Base-by-base conservation (phyloP, 192 early-diverging fungal genomes). In the Backusella tuberculispora region DNA sequence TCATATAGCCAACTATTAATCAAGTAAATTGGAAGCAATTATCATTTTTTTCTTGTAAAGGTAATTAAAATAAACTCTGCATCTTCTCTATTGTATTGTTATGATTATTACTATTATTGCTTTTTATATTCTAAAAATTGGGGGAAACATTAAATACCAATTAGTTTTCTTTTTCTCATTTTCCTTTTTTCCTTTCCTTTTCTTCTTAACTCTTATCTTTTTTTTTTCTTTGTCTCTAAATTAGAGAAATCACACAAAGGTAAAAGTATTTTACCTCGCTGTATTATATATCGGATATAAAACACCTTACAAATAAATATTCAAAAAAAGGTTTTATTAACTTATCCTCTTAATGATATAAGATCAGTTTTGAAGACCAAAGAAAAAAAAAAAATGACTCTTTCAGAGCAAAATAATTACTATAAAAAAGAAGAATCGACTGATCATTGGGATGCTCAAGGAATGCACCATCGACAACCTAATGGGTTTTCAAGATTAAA, bases 401-500 rank as follows among this genome's bases (percentile, higher is more conserved):
- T 10, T 60, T 26, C 53, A 60, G 53, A 60, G n/a, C 4, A 8
- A 19, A 17, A 50, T 8, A 60, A 60, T 24, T 10, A 21, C 2
- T 8, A 12, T 60, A 19, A 60, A 60, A 60, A 26, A 21, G 53
- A 60, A 13, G 53, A 60, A 26, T 60, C 53, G 26, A 10, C 9
- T 26, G 4, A 26, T 26, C 24, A 60, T 24, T 60, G 53, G 53
- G 12, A 26, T 24, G 21, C 53, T 26, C 53, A 24, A 60, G 40
- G 41, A 12, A 67, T 67, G 66, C 40, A 67, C 10, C 37, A 41
- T 42, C 66, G 21, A 10, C 38, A 67, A 24, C 41, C 66, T 2
- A 67, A 67, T 24, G 40, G 40, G 17, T 43, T 66, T 19, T 19
- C 37, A 42, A 66, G 65, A 66, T 21, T 42, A 43, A 19, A 67